These are phyloP conservation scores for Maudiozyma barnettii DNA, from an alignment of 805 yeast genomes.

Conservation along the genomic window DNA sequence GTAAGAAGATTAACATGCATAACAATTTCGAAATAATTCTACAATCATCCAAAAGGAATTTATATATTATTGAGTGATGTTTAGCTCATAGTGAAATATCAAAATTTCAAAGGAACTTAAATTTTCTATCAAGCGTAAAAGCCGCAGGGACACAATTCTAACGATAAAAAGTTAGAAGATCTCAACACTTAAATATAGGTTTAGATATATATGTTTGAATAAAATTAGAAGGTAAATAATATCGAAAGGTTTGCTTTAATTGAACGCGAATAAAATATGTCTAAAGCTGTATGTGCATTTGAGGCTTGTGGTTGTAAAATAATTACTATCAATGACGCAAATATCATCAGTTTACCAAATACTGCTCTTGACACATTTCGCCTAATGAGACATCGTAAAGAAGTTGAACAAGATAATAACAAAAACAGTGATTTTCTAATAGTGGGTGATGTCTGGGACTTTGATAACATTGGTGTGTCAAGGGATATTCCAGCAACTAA, in stretches of 20 bases:
- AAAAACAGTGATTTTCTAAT: conserved; percentile 29
- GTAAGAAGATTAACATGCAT: background rate
- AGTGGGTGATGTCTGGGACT: conserved; percentile 62
- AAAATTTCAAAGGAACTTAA: too few relatives aligned
- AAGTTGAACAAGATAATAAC: background rate
- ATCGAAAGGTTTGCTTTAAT: too few relatives aligned
- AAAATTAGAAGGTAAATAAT: too few relatives aligned
- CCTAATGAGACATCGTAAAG: conserved; percentile 12
- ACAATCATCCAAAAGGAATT: too few relatives aligned
- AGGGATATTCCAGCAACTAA: conserved; percentile 24
- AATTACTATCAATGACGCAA: conserved; percentile 8
- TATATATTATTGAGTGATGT: too few relatives aligned
- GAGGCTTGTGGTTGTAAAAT: conserved; percentile 16
- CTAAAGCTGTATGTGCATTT: conserved; percentile 20
- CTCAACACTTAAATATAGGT: too few relatives aligned
- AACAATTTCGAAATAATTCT: too few relatives aligned
- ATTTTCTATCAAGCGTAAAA: too few relatives aligned
- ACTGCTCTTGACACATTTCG: conserved; percentile 11
- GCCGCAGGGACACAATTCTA: too few relatives aligned
- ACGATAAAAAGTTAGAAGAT: too few relatives aligned
- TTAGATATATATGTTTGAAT: too few relatives aligned
- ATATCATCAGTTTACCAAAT: conserved; percentile 7
- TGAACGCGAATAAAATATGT: conserved; percentile 5
- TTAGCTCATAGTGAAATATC: too few relatives aligned
- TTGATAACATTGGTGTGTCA: conserved; percentile 72